These are phyloP conservation scores for Chlorella sp. DNA, from an alignment of 139 green algal genomes.

Conservation along the genomic window DNA sequence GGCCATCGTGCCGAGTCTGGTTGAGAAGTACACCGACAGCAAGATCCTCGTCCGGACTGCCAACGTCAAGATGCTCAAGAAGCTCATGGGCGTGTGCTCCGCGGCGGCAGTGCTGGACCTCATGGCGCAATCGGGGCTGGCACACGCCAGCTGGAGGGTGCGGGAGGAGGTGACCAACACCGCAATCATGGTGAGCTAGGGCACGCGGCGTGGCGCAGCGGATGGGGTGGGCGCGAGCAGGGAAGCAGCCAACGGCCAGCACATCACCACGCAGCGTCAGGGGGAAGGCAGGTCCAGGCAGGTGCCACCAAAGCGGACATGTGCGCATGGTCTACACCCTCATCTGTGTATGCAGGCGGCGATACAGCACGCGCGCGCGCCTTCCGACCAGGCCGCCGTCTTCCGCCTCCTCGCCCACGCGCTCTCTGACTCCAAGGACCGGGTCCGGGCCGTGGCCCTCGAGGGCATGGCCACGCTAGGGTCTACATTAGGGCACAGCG, in stretches of 20 bases:
- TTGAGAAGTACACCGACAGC: conserved; percentile 49
- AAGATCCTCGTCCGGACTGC: conserved; percentile 42
- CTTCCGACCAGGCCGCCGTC: conserved; percentile 11
- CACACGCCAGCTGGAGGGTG: conserved; percentile 35
- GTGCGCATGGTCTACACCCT: background rate
- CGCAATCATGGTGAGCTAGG: conserved; percentile 33
- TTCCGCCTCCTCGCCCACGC: conserved; percentile 19
- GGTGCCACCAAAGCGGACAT: background rate
- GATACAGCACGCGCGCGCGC: conserved; percentile 18
- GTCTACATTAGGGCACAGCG: background rate
- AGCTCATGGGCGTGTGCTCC: conserved; percentile 30
- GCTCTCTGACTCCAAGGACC: conserved; percentile 27
- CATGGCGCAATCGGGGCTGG: conserved; percentile 19
- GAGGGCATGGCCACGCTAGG: conserved; percentile 50
- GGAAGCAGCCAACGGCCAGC: background rate
- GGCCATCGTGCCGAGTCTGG: conserved; percentile 24
- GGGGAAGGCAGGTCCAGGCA: too few species aligned
- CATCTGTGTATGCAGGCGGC: conserved; percentile 21
- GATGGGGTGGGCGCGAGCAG: background rate
- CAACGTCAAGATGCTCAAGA: conserved; percentile 32
- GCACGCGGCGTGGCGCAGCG: background rate
- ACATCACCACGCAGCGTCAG: too few species aligned
- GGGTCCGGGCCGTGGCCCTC: conserved; percentile 39
- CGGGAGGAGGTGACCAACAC: conserved; percentile 51
- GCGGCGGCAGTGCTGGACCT: conserved; percentile 28